Conservation (phyloP, 148 eudicot species). For the Gaultheria prostrata region DNA sequence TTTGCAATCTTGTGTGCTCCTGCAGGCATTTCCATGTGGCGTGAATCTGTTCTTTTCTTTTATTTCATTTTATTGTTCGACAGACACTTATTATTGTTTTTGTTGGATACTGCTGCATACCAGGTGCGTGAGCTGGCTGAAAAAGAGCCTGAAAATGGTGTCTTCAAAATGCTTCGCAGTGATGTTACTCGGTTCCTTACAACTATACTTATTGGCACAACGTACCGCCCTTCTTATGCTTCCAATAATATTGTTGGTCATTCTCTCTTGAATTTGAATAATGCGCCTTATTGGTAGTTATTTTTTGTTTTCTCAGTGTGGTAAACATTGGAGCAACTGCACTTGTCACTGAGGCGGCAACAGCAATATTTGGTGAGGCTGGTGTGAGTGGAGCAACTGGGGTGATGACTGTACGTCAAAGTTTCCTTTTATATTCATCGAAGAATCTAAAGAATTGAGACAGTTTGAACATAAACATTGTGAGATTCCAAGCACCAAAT, state of each 20-base stretch:
- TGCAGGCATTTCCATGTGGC: not conserved
- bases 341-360: conserved; percentile 95
- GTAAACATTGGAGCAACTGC: conserved; percentile 98
- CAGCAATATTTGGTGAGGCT: conserved; percentile 88
- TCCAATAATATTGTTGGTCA: not conserved
- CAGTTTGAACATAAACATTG: not conserved
- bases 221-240: conserved; percentile 44
- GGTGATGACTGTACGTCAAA: conserved; percentile 78
- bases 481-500: not conserved
- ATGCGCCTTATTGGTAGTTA: conserved; percentile 26
- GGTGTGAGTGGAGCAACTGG: conserved; percentile 98
- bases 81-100: not conserved
- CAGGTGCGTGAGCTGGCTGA: conserved; percentile 98
- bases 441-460: conserved; percentile 7
- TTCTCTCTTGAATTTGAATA: conserved; percentile 25
- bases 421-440: conserved; percentile 5
- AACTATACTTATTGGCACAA: conserved; percentile 96
- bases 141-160: conserved; percentile 84
- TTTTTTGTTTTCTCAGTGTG: conserved; percentile 55
- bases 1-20: not conserved
- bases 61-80: no score
- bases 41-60: not conserved
- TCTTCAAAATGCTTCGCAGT: conserved; percentile 86
- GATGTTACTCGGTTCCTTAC: conserved; percentile 95
- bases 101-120: not conserved